These are phyloP conservation scores for Sanghuangporus weigelae DNA, from an alignment of 1,284 basidiomycete genomes.

Conservation along the genomic window DNA sequence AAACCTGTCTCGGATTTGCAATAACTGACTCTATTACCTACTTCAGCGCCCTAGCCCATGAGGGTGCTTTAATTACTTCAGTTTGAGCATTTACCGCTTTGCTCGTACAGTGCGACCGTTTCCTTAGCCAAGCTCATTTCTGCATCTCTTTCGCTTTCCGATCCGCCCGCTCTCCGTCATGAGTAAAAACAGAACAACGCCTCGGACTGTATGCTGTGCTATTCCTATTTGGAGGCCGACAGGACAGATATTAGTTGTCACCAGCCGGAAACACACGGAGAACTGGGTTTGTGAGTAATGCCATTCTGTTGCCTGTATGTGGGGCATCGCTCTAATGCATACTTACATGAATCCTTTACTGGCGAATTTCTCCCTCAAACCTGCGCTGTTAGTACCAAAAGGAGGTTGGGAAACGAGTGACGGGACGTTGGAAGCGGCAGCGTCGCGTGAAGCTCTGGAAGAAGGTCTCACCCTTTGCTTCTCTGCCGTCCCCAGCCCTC, in stretches of 20 bases:
- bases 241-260: constrained; percentile 73
- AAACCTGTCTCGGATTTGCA: constrained; percentile 16
- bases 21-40: constrained; percentile 1
- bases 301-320: constrained; percentile 10
- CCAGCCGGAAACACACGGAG: constrained; percentile 73
- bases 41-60: constrained; percentile 2
- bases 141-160: constrained; percentile 18
- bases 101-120: constrained; percentile 1
- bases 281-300: constrained; percentile 77
- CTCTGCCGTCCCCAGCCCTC: constrained; percentile 65
- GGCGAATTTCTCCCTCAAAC: constrained; percentile 2
- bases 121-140: constrained; percentile 12
- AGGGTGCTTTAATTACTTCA: constrained; percentile 7
- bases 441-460: constrained; percentile 83
- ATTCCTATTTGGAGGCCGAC: constrained; percentile 70
- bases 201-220: constrained; percentile 80
- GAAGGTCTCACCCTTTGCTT: constrained; percentile 85
- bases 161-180: constrained; percentile 32
- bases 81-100: not conserved
- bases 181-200: constrained; percentile 72
- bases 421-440: constrained; percentile 73
- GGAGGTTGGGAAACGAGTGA: constrained; percentile 81
- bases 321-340: constrained; percentile 15
- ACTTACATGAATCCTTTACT: not conserved
- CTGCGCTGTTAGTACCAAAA: constrained; percentile 59